phyloP scores from a whole-genome alignment of 495 filamentous ascomycete genomes.

The Penicillium canariense region DNA sequence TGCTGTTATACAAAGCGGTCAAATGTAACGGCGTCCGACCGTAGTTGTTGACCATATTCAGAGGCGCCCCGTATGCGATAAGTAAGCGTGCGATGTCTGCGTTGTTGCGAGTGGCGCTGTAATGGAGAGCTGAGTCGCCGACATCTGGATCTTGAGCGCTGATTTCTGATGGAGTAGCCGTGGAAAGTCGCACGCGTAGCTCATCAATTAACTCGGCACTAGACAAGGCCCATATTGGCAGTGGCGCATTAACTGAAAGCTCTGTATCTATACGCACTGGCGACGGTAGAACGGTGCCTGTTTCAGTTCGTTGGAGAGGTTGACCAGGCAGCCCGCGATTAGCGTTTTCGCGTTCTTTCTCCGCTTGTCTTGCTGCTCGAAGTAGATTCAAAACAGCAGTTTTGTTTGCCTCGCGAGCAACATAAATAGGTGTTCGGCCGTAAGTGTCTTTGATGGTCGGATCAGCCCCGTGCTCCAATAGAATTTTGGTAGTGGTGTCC shows the following conservation, averaged over 20 bases:
- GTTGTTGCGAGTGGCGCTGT: conserved; percentile 2
- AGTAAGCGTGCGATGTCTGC: conserved; percentile 1
- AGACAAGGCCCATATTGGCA: not conserved
- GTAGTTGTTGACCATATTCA: not conserved
- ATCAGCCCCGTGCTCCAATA: not conserved
- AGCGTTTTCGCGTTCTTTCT: not conserved
- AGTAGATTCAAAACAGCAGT: not conserved
- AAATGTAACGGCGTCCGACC: conserved; percentile 3
- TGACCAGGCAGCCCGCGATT: not conserved
- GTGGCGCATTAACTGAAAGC: not conserved
- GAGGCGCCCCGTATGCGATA: not conserved
- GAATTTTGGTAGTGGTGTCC: not conserved
- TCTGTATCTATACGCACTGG: conserved; percentile 1
- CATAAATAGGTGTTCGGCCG: conserved; percentile 6
- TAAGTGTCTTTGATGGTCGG: not conserved
- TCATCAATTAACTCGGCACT: conserved; percentile 4
- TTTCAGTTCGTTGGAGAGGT: conserved; percentile 1
- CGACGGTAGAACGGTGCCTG: not conserved
- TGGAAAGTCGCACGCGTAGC: not conserved
- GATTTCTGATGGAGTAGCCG: not conserved
- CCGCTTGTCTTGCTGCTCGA: not conserved
- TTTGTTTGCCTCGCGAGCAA: conserved; percentile 1
- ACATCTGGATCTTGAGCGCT: conserved; percentile 4
- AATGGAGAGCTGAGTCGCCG: conserved; percentile 5
- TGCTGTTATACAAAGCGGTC: not conserved